Conservation (phyloP, 768 basidiomycete genomes). For the Podaxis mareebaensis region DNA sequence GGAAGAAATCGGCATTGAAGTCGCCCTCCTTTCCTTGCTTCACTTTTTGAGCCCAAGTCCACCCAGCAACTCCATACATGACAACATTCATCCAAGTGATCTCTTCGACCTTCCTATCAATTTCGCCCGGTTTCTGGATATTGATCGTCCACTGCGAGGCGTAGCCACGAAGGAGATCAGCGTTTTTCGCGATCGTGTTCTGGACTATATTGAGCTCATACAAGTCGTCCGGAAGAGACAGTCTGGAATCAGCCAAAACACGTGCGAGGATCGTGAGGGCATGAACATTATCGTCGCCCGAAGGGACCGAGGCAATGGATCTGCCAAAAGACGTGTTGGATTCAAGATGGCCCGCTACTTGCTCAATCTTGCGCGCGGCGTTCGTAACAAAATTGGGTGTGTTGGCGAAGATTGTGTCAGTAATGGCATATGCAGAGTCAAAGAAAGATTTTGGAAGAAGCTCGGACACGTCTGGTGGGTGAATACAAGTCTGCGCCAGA, state of each 20-base stretch:
- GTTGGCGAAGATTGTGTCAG: background rate
- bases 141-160: conserved; percentile 46
- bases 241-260: conserved; percentile 51
- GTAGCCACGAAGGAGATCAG: conserved; percentile 41
- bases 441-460: conserved; percentile 30
- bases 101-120: conserved; percentile 64
- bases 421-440: conserved; percentile 2
- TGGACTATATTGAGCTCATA: conserved; percentile 29
- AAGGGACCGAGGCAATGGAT: background rate
- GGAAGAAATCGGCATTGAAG: conserved; percentile 61
- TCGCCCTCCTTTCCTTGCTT: conserved; percentile 24
- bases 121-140: conserved; percentile 31
- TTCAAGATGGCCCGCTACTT: conserved; percentile 6
- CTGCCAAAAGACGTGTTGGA: background rate
- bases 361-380: background rate
- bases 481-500: conserved; percentile 56
- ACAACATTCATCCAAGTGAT: conserved; percentile 54
- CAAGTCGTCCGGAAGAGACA: conserved; percentile 24
- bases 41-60: conserved; percentile 32
- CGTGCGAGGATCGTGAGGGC: conserved; percentile 56
- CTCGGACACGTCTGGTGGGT: conserved; percentile 28
- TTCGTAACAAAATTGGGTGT: background rate
- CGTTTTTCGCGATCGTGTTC: conserved; percentile 35
- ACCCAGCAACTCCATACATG: conserved; percentile 60
- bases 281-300: conserved; percentile 29